Evolutionary conservation across 2,329 filamentous ascomycete genomes (phyloP).

Genomic region (Exophiala sp.): DNA sequence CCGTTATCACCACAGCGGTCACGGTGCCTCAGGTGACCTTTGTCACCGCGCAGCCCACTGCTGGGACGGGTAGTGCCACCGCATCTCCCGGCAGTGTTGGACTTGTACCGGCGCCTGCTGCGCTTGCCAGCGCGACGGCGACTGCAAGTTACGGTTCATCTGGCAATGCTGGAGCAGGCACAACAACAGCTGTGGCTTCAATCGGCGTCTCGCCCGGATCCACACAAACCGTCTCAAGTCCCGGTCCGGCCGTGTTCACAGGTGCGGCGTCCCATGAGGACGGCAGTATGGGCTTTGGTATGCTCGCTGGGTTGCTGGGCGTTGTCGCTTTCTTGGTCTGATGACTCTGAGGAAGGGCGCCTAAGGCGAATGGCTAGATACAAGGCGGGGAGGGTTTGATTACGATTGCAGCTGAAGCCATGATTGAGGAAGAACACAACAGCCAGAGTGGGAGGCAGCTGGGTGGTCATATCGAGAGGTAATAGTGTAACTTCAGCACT

Average conservation of each 20-base stretch:
- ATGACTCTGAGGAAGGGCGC: not conserved
- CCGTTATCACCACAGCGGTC: constrained; percentile 33
- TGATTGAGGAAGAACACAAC: no score
- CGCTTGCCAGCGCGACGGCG: not conserved
- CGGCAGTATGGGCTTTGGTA: constrained; percentile 26
- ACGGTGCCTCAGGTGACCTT: constrained; percentile 44
- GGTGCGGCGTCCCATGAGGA: constrained; percentile 30
- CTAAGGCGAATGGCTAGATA: not conserved
- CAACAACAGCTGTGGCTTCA: not conserved
- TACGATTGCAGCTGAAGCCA: not conserved
- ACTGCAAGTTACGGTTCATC: no score
- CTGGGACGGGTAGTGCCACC: constrained; percentile 15
- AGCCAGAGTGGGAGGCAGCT: no score
- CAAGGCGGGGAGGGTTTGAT: not conserved
- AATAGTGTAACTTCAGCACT: no score
- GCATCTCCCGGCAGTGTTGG: constrained; percentile 18
- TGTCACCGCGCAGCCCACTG: constrained; percentile 33
- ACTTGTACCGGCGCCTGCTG: constrained; percentile 16
- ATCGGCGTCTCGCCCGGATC: not conserved
- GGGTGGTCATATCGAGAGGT: no score
- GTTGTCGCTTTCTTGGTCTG: constrained; percentile 23
- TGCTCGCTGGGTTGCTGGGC: constrained; percentile 19
- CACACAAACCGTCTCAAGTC: constrained; percentile 9
- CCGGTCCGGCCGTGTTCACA: constrained; percentile 35
- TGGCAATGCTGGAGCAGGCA: not conserved